Evolutionary conservation across 106 monocot species (phyloP), one percentile per base, ranked within the genome.

Genomic region (Chionographis japonica): DNA sequence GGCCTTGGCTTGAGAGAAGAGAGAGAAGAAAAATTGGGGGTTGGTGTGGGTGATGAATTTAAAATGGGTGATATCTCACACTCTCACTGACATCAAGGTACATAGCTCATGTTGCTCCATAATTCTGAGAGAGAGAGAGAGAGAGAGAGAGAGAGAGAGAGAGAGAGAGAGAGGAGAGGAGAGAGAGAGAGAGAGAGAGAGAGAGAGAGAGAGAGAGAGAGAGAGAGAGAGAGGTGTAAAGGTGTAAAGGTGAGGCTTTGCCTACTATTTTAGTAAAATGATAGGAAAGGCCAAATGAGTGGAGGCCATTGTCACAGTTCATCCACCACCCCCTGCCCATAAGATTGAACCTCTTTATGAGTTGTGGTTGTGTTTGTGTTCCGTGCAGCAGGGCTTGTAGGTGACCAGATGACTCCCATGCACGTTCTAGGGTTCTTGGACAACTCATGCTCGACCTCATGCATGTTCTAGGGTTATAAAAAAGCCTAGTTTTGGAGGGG

Each of bases 281-380:
- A 9, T 66, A 58, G 7, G 56, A 74, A 66, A 54, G 53, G 63
- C 74, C 74, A 65, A 74, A 53, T 18, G 49, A 58, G 36, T 56
- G 37, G 56, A 27, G 35, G 12, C 74, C 74, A 74, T 37, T 57
- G 35, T 57, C 56, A 65, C 74, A 74, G 67, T 67, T 66, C 49
- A 60, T 42, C 50, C 7, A 4, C 42, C 35, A 4, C 19, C 12
- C 4, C 41, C 12, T 50, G 4, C 16, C 6, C 2, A 46, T 40
- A 58, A 19, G 42, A 36, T 1, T 6, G 5, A 6, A 46, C 5
- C 8, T 6, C 9, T 10, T 41, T 42, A 19, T 40, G 59, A 38
- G 40, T 40, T 51, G 3, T 43, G 51, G 60, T 18, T 72, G 52
- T 72, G 72, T 0, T 72, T 52, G 72, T 72, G 72, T 60, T 72